Conservation (phyloP, 2,329 filamentous ascomycete species). For the Paramyrothecium sp. region DNA sequence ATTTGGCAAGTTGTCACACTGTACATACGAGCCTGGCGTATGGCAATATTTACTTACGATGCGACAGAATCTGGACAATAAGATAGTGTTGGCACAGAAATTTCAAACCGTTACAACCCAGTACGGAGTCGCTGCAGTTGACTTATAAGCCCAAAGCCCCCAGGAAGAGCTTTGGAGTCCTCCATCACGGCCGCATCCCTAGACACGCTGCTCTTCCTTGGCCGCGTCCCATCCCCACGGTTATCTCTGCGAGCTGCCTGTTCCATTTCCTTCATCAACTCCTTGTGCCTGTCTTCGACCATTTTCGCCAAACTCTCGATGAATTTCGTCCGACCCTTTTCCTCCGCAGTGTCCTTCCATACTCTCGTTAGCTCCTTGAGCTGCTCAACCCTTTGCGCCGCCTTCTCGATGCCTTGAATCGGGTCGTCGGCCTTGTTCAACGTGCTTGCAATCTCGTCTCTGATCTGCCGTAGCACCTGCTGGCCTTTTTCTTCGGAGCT, state of each 20-base stretch:
- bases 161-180: constrained; percentile 42
- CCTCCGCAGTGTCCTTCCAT: constrained; percentile 95
- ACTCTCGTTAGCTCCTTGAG: constrained; percentile 74
- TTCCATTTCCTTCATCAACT: constrained; percentile 52
- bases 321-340: constrained; percentile 78
- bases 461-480: constrained; percentile 69
- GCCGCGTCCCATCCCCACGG: constrained; percentile 27
- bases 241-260: constrained; percentile 34
- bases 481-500: constrained; percentile 85
- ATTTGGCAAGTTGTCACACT: background rate
- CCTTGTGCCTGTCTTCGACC: constrained; percentile 71
- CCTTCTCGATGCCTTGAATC: constrained; percentile 69
- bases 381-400: constrained; percentile 71
- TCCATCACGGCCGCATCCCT: constrained; percentile 26
- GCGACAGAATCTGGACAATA: too few species aligned
- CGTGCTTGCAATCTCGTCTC: constrained; percentile 69
- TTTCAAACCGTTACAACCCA: constrained; percentile 36
- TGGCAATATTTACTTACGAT: too few species aligned
- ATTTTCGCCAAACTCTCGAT: constrained; percentile 78
- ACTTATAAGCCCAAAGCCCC: constrained; percentile 60
- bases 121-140: constrained; percentile 60
- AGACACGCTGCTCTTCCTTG: constrained; percentile 32
- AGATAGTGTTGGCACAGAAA: too few species aligned
- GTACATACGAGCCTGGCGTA: background rate
- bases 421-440: constrained; percentile 58